These are phyloP conservation scores for Dissophora ornata DNA, from an alignment of 192 early-diverging fungal genomes.

Conservation along the genomic window DNA sequence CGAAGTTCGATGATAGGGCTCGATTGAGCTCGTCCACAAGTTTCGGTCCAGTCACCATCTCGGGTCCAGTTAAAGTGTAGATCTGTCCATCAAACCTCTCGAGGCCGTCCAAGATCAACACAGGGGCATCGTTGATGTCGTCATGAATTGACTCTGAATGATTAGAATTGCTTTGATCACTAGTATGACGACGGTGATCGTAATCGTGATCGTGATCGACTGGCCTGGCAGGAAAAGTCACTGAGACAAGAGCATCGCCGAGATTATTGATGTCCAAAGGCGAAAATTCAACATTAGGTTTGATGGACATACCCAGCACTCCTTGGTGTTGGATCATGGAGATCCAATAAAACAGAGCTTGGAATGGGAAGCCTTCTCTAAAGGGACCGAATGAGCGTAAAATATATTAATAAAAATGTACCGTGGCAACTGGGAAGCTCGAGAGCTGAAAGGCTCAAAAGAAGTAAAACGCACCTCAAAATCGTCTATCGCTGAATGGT, in stretches of 20 bases:
- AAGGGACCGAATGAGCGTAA: not conserved
- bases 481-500: conserved; percentile 36
- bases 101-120: not conserved
- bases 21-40: conserved; percentile 23
- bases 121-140: not conserved
- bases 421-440: too few species aligned
- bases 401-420: too few species aligned
- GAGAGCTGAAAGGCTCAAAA: not conserved
- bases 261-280: conserved; percentile 39
- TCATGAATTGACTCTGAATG: not conserved
- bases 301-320: conserved; percentile 33
- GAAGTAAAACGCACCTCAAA: conserved; percentile 13
- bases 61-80: conserved; percentile 36
- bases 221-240: conserved; percentile 10
- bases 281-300: conserved; percentile 10
- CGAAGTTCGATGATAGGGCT: not conserved
- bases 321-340: conserved; percentile 28
- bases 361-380: conserved; percentile 37
- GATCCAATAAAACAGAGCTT: conserved; percentile 39
- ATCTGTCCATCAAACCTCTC: conserved; percentile 21
- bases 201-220: not conserved
- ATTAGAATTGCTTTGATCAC: not conserved
- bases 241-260: conserved; percentile 23
- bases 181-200: not conserved
- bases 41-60: conserved; percentile 31